phyloP scores from a whole-genome alignment of 345 rosid genomes.

The Sonneratia alba region DNA sequence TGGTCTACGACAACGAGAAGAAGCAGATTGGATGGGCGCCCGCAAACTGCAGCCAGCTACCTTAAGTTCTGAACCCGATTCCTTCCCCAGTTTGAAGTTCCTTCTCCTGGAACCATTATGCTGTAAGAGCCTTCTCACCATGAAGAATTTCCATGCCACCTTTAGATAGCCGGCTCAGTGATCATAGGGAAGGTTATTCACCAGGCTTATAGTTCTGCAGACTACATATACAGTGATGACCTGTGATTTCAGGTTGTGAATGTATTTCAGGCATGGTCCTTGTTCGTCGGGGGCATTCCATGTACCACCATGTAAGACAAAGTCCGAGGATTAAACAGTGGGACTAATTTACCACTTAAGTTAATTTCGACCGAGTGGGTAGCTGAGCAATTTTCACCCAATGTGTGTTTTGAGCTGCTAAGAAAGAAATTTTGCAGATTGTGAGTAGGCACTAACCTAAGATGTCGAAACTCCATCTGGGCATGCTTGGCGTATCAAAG shows the following conservation, averaged over 20 bases:
- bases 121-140: slow-evolving; percentile 17
- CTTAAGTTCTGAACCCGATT: slow-evolving; percentile 37
- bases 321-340: too few relatives aligned
- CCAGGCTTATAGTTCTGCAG: slow-evolving; percentile 32
- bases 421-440: neutral
- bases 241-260: slow-evolving; percentile 14
- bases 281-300: too few relatives aligned
- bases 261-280: too few relatives aligned
- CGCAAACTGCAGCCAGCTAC: slow-evolving; percentile 44
- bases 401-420: too few relatives aligned
- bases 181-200: slow-evolving; percentile 25
- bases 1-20: slow-evolving; percentile 71
- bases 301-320: too few relatives aligned
- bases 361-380: too few relatives aligned
- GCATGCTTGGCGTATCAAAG: neutral
- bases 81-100: slow-evolving; percentile 6
- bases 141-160: slow-evolving; percentile 8
- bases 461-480: neutral
- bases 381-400: too few relatives aligned
- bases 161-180: slow-evolving; percentile 37
- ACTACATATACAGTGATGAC: slow-evolving; percentile 17
- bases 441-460: neutral
- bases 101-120: slow-evolving; percentile 12
- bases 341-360: too few relatives aligned
- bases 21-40: slow-evolving; percentile 63